phyloP scores from a whole-genome alignment of 2,329 filamentous ascomycete genomes.

The Pestalotiopsis sp. region DNA sequence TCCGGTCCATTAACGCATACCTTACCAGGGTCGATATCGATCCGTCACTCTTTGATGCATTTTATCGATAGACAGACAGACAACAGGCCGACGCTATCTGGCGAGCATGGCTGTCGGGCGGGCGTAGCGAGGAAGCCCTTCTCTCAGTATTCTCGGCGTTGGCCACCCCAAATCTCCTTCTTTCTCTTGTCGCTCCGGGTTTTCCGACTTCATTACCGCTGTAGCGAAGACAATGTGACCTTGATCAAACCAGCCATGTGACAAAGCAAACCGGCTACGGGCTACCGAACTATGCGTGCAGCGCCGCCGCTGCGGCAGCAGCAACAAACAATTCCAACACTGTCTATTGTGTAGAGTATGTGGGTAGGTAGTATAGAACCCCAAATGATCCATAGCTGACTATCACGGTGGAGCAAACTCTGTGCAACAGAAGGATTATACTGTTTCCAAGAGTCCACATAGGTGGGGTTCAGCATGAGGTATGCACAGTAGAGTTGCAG shows the following conservation, averaged over 20 bases:
- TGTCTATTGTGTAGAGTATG: not conserved
- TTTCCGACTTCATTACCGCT: conserved; percentile 3
- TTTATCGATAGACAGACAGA: not conserved
- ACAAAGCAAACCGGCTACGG: not conserved
- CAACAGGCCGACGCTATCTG: not conserved
- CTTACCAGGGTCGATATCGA: not conserved
- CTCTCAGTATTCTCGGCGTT: not conserved
- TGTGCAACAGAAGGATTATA: conserved; percentile 1
- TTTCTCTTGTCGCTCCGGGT: not conserved
- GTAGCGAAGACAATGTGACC: not conserved
- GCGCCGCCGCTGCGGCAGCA: not conserved
- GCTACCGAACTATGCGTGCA: not conserved
- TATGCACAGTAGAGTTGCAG: not conserved
- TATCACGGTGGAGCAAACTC: not conserved
- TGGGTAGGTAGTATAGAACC: not conserved
- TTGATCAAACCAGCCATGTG: not conserved
- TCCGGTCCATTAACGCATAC: not conserved
- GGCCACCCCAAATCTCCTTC: not conserved
- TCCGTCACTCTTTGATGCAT: not conserved
- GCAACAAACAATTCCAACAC: not conserved
- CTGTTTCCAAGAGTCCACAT: conserved; percentile 3
- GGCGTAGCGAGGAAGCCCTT: no score
- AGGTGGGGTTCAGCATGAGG: not conserved
- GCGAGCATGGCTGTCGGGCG: not conserved
- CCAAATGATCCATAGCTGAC: not conserved